Conservation (phyloP, 2,329 filamentous ascomycete species). For the Gyromitra esculenta region DNA sequence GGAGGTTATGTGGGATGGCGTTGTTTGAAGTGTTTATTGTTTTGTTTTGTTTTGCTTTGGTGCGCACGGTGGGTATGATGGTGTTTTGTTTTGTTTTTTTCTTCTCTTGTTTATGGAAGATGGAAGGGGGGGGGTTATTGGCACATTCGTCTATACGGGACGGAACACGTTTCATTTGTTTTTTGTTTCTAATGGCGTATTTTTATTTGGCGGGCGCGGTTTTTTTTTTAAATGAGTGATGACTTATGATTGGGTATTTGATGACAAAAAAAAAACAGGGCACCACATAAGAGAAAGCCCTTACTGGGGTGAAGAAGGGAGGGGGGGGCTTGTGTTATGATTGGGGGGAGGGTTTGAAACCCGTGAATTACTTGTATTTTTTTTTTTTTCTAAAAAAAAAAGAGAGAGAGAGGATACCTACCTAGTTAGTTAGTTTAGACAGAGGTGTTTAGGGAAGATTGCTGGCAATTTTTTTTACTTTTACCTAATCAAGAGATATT, state of each 20-base stretch:
- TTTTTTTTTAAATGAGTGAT: constrained; percentile 38
- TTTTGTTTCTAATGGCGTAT: constrained; percentile 36
- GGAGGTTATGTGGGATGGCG: constrained; percentile 55
- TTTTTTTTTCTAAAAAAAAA: background rate
- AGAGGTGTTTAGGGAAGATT: background rate
- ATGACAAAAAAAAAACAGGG: background rate
- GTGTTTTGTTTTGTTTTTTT: constrained; percentile 5
- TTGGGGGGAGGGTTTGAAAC: background rate
- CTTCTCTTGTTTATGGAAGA: no score
- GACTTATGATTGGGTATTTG: constrained; percentile 29
- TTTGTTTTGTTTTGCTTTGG: constrained; percentile 14
- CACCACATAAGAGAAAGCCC: constrained; percentile 1
- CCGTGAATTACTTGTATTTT: background rate
- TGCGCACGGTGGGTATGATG: constrained; percentile 1
- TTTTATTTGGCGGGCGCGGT: constrained; percentile 21
- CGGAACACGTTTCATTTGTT: constrained; percentile 38
- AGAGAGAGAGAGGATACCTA: background rate
- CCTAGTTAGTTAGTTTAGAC: background rate
- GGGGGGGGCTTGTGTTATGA: constrained; percentile 14
- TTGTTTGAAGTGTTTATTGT: constrained; percentile 4
- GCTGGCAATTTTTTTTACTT: constrained; percentile 10
- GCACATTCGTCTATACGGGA: constrained; percentile 47
- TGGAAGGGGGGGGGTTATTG: background rate
- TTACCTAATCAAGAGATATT: constrained; percentile 4
- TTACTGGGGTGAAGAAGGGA: background rate